These are phyloP conservation scores for Phanerochaete carnosa DNA, from an alignment of 768 basidiomycete species.

Conservation along the genomic window DNA sequence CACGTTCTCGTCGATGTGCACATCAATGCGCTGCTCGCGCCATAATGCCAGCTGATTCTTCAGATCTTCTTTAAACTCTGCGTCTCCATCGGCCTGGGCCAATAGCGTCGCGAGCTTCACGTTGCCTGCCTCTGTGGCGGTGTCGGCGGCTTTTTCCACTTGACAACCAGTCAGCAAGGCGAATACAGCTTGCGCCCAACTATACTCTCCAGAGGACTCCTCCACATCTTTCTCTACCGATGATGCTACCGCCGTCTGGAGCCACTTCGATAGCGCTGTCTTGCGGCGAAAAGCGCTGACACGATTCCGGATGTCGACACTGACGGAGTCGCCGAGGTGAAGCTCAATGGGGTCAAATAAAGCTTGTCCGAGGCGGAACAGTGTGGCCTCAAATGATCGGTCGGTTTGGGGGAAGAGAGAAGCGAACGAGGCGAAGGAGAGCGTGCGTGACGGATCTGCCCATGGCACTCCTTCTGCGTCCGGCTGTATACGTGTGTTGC, in stretches of 20 bases:
- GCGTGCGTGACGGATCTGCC: constrained; percentile 55
- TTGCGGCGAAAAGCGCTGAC: constrained; percentile 67
- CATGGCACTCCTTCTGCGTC: constrained; percentile 72
- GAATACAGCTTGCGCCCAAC: constrained; percentile 58
- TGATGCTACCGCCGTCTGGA: constrained; percentile 68
- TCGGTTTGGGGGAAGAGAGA: constrained; percentile 70
- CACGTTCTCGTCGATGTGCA: constrained; percentile 61
- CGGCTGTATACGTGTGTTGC: constrained; percentile 62
- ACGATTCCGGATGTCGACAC: constrained; percentile 61
- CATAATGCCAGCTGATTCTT: constrained; percentile 76
- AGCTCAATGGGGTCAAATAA: constrained; percentile 86
- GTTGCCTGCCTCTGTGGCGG: constrained; percentile 34
- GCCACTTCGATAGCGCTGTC: constrained; percentile 79
- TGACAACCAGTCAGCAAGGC: constrained; percentile 84
- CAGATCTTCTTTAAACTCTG: constrained; percentile 70
- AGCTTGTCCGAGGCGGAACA: constrained; percentile 87
- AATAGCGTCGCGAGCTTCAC: constrained; percentile 73
- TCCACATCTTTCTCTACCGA: constrained; percentile 71
- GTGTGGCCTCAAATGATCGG: constrained; percentile 64
- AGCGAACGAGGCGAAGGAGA: constrained; percentile 79
- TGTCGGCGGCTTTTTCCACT: constrained; percentile 74
- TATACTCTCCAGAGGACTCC: constrained; percentile 29
- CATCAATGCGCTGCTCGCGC: constrained; percentile 72
- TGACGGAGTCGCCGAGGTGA: constrained; percentile 48
- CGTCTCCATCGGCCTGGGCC: constrained; percentile 81